Evolutionary conservation across 805 yeast species (phyloP).

Genomic region (Pichia deserticola): DNA sequence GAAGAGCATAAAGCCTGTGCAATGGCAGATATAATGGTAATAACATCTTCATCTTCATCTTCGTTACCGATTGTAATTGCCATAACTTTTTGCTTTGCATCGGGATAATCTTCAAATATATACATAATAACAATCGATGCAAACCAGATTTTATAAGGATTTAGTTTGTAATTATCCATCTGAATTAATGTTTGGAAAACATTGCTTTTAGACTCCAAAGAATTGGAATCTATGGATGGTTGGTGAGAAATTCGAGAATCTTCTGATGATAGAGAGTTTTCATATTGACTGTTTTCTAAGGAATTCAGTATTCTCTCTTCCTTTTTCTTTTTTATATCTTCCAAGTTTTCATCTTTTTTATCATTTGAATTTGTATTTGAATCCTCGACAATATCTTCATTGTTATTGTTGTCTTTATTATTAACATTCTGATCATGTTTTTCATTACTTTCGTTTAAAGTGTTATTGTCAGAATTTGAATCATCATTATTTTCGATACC

Average conservation of each 20-base stretch:
- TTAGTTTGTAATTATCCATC: constrained; percentile 64
- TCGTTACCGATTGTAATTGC: constrained; percentile 51
- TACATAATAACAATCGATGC: constrained; percentile 59
- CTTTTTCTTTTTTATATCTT: background rate
- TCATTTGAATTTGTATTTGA: too few relatives aligned
- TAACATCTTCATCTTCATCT: constrained; percentile 59
- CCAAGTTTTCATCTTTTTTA: background rate
- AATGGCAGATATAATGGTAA: constrained; percentile 63
- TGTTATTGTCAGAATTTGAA: too few relatives aligned
- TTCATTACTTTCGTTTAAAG: too few relatives aligned
- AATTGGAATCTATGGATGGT: constrained; percentile 11
- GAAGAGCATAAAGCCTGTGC: constrained; percentile 66
- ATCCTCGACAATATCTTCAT: background rate
- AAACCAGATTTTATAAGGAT: constrained; percentile 87
- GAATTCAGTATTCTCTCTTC: background rate
- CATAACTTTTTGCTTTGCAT: constrained; percentile 41
- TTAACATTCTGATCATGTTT: background rate
- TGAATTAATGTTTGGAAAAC: constrained; percentile 66
- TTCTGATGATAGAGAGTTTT: background rate
- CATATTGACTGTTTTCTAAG: background rate
- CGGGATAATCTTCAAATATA: constrained; percentile 49
- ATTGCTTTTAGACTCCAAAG: constrained; percentile 42
- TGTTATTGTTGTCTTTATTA: constrained; percentile 1
- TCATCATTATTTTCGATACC: constrained; percentile 14
- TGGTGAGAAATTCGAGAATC: background rate